Evolutionary conservation across 768 basidiomycete species (phyloP).

Genomic region (Pholiota molesta): DNA sequence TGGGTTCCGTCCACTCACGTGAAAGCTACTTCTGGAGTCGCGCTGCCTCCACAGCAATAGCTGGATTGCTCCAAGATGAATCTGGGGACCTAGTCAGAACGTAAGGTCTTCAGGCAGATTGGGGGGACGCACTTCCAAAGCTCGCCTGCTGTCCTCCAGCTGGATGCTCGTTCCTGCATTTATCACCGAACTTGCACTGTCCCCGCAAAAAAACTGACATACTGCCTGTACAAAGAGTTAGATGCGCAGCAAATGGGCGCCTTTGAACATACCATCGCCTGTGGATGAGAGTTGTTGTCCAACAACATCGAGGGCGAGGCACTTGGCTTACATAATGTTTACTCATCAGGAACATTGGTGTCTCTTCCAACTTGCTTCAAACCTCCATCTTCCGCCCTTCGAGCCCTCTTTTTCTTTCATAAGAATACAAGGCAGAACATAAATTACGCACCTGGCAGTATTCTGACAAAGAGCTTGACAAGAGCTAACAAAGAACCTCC

Average conservation of each 20-base stretch:
- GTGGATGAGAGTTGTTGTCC: background rate
- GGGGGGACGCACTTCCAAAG: conserved; percentile 54
- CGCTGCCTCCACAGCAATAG: background rate
- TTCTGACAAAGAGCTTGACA: too few species aligned
- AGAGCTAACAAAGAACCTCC: background rate
- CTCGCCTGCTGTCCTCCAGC: conserved; percentile 33
- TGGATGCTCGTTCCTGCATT: conserved; percentile 71
- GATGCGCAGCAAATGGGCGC: background rate
- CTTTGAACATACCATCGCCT: background rate
- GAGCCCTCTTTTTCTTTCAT: too few species aligned
- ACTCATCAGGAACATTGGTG: too few species aligned
- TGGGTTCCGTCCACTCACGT: conserved; percentile 5
- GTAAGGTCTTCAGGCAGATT: background rate
- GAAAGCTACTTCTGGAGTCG: conserved; percentile 2
- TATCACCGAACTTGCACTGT: conserved; percentile 64
- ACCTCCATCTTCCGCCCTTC: too few species aligned
- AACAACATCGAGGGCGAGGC: too few species aligned
- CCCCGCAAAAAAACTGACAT: conserved; percentile 69
- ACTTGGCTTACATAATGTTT: too few species aligned
- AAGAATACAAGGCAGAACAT: too few species aligned
- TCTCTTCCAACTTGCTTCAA: too few species aligned
- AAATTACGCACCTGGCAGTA: too few species aligned
- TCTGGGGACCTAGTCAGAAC: conserved; percentile 25
- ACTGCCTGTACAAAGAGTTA: conserved; percentile 40
- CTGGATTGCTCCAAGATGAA: conserved; percentile 37